Conservation (phyloP, 805 yeast species). For the Kazachstania africana region DNA sequence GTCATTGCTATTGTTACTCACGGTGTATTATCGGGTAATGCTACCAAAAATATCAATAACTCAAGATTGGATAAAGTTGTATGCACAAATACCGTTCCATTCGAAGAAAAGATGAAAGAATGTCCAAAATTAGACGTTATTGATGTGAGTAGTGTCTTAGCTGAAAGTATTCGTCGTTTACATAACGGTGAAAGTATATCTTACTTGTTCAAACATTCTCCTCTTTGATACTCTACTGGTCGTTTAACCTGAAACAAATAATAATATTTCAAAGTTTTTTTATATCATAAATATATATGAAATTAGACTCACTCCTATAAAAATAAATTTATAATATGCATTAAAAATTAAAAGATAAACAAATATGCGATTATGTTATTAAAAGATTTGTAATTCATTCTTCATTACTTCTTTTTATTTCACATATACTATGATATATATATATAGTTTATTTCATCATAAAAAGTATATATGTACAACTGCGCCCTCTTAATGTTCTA, state of each 20-base stretch:
- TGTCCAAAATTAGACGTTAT: slow-evolving; percentile 51
- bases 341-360: too few species aligned
- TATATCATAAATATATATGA: too few species aligned
- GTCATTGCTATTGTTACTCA: slow-evolving; percentile 79
- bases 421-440: too few species aligned
- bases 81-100: slow-evolving; percentile 73
- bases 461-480: too few species aligned
- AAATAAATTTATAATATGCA: too few species aligned
- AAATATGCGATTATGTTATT: too few species aligned
- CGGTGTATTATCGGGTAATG: slow-evolving; percentile 70
- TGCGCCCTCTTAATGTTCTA: slow-evolving; percentile 18
- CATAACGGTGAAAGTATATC: slow-evolving; percentile 82
- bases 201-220: slow-evolving; percentile 43
- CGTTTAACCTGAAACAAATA: neutral
- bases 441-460: too few species aligned
- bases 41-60: slow-evolving; percentile 56
- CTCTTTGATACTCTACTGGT: slow-evolving; percentile 8
- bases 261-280: too few species aligned
- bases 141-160: slow-evolving; percentile 62
- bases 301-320: too few species aligned
- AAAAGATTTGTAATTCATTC: too few species aligned
- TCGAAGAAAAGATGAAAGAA: slow-evolving; percentile 44
- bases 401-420: too few species aligned
- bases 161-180: slow-evolving; percentile 73
- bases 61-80: slow-evolving; percentile 57